A percentile compares a stretch with the other conserved stretches of the same genome.
Conservation (phyloP, 352 stramenopile genomes). For the Phytophthora tubulina region DNA sequence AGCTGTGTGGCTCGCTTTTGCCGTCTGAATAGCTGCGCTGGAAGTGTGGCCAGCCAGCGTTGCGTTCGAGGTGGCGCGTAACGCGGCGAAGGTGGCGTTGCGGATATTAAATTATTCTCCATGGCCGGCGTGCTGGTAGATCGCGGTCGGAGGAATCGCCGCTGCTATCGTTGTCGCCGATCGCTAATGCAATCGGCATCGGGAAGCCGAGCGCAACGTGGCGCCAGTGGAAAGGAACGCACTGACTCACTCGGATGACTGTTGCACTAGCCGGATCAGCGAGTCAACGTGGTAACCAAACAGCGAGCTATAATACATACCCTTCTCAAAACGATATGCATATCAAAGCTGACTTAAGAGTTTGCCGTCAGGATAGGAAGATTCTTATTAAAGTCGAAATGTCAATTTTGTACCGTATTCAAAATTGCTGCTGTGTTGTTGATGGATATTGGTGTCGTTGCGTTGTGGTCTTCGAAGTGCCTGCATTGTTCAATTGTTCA, state of each 20-base stretch:
- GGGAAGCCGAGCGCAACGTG: conserved; percentile 14
- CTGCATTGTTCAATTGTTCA: background rate
- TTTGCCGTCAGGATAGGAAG: background rate
- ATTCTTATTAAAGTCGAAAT: background rate
- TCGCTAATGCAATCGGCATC: conserved; percentile 27
- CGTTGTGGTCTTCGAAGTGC: background rate
- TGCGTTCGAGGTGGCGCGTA: background rate
- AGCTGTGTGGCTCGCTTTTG: conserved; percentile 38
- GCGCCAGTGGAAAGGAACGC: conserved; percentile 8
- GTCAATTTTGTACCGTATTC: background rate
- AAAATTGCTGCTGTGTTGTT: background rate
- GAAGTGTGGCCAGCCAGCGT: background rate
- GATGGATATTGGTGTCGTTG: background rate
- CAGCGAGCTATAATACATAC: background rate
- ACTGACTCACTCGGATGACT: background rate
- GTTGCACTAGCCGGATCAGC: conserved; percentile 1
- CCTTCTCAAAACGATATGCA: background rate
- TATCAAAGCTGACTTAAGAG: background rate
- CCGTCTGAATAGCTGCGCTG: conserved; percentile 21
- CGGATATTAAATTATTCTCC: background rate
- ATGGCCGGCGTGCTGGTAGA: background rate
- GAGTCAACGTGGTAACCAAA: conserved; percentile 2
- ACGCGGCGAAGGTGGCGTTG: background rate
- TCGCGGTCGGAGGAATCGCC: conserved; percentile 1
- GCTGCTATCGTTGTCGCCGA: background rate